Evolutionary conservation across 768 basidiomycete species (phyloP), one percentile per base, ranked within the genome.

Genomic region (Panaeolus papilionaceus): DNA sequence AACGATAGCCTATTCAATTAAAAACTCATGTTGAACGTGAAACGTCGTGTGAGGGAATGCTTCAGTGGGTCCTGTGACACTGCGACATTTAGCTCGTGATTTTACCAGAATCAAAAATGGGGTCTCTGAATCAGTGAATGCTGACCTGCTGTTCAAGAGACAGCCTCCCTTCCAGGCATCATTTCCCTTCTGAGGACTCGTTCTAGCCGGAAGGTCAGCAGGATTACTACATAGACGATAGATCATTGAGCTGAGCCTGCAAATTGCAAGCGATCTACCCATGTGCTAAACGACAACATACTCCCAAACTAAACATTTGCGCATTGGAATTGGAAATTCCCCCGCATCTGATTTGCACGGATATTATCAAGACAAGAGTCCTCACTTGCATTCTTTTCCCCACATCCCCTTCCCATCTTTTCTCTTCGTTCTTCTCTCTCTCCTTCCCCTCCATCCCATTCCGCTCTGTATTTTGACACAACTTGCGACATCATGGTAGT

Each of bases 241-340:
- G 54, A 58, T 58, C 14, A 58, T 33, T 58, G 12, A 26, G 18
- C 18, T 51, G 4, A 18, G 8, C 10, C 2, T 51, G 14, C 47
- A 18, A 12, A 26, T 10, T 51, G 14, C 47, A 26, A 51, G 42
- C 42, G 42, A 23, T 51, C 45, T 0, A 33, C 33, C 20, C 47
- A 51, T 51, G 47, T 51, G 47, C 47, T 9, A 51, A 47, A 51
- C 26, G 47, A 51, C 47, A 51, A 51, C 47, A 47, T n/a, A 47
- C 16, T n/a, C 7, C 20, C 7, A 47, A 16, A 40, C 39, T n/a
- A 8, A 42, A 47, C 45, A 51, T 44, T 18, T 44, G 42, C 14
- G 1, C 47, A 51, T 33, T 58, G 26, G 28, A 58, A 51, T 33
- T 58, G 26, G 28, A 58, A 58, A 58, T 58, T 58, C 54, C 54